Percentiles rank a stretch among this genome's conserved stretches.
Conservation (phyloP, 345 rosid species). For the Corchorus olitorius region DNA sequence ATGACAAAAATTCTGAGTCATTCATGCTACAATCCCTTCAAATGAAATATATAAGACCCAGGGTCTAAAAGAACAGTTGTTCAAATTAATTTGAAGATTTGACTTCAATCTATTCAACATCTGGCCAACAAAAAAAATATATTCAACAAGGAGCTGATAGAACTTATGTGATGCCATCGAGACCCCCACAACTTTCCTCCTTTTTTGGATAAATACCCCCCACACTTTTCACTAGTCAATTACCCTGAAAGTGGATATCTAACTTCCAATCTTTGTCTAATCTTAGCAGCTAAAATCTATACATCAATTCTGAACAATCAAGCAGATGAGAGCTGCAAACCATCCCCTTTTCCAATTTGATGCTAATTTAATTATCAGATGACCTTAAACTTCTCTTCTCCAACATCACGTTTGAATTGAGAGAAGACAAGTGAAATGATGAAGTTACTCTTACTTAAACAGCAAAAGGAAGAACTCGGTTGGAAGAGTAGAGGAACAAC, state of each 20-base stretch:
- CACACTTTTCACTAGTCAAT: background rate
- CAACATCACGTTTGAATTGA: background rate
- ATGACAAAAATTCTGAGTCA: background rate
- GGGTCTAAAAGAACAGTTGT: background rate
- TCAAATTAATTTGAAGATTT: background rate
- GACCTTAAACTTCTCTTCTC: background rate
- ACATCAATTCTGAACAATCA: background rate
- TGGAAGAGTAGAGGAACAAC: background rate
- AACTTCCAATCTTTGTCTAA: background rate
- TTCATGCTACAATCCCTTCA: background rate
- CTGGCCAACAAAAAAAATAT: too few relatives aligned
- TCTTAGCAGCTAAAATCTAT: background rate
- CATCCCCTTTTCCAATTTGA: background rate
- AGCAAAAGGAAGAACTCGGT: background rate
- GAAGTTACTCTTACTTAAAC: background rate
- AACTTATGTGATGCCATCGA: background rate
- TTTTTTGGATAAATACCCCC: background rate
- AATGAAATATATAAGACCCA: background rate
- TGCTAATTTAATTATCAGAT: background rate
- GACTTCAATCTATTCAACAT: background rate
- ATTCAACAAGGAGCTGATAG: background rate
- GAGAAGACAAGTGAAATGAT: conserved; percentile 2
- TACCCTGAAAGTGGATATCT: background rate
- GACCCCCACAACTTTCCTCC: background rate
- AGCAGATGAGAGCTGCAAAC: background rate